Base-by-base conservation (phyloP, 202 grass and related monocot species). In the Saccharum hybrid region DNA sequence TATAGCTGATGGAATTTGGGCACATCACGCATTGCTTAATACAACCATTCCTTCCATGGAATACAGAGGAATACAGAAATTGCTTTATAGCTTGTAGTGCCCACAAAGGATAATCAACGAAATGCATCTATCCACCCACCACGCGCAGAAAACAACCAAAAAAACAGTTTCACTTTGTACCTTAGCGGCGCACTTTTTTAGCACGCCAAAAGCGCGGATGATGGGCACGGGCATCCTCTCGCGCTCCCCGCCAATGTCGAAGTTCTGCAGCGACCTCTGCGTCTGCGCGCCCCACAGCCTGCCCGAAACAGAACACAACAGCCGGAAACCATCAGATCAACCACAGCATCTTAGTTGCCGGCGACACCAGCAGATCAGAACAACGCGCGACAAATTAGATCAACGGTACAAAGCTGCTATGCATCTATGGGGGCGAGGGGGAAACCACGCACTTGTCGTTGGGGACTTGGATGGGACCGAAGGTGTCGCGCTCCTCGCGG, bases 231-330 rank as follows among this genome's bases (percentile, higher is more conserved):
- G 96, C 96, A 99, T 99, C 76, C 86, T 81, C 80, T 99, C 93
- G 33, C 84, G 83, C 62, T 92, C 89, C 2, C 96, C 93, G 7
- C 96, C 93, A 36, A 99, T 99, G 18, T 99, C 91, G 54, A 99
- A 99, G 22, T 99, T 99, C 80, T 96, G 93, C 75, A 99, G 80
- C 63, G 96, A 99, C 66, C 96, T 92, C 87, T 99, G 96, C 64
- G 96, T 99, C 87, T 99, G 96, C 68, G 96, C 96, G 22, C 96
- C 93, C 96, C 96, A 99, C 79, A 99, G 66, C 86, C 96, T 99
- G 68, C 52, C 14, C 5, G 6, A 67, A 41, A 77, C 63, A 74
- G 22, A 73, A n/a, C 31, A 43, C 9, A 19, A 34, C 62, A 72
- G 4, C 40, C 80, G 11, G 4, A 67, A 67, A 21, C 4, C 42